Evolutionary conservation across 208 protist species (phyloP), one percentile per base, ranked within the genome.

Genomic region (Crithidia fasciculata): DNA sequence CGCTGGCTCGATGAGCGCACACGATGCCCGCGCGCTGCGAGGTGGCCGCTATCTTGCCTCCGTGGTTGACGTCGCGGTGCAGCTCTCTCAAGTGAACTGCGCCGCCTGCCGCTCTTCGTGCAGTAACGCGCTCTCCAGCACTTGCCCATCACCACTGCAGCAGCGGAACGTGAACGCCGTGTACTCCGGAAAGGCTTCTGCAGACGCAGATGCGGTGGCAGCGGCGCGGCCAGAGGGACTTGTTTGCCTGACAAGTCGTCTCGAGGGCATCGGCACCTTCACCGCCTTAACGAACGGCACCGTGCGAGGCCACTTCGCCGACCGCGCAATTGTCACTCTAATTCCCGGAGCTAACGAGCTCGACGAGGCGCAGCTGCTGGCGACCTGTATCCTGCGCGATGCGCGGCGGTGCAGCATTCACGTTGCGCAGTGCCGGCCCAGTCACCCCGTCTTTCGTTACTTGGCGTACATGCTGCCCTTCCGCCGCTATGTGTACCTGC

Each of bases 201-300:
- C 45, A 49, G 45, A 8, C 9, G 2, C 12, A 49, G 45, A 13
- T 2, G 45, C 45, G 45, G 45, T 49, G 28, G 28, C 45, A 49
- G 9, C 45, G 45, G 9, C 45, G 45, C 12, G 9, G 12, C 0
- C 45, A 49, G 59, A 80, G 72, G 7, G 62, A 37, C 76, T 92
- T 10, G 72, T 92, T 13, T 84, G 82, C 66, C 57, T 92, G 41
- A 91, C 91, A 19, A 88, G 72, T 41, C 83, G 73, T 9, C 80
- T 96, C n/a, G 89, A 94, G 15, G 87, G 82, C 40, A 77, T 96
- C 9, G 91, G 89, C 44, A 90, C 72, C 57, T 96, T 96, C 73
- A 86, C 87, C 5, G 91, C 91, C 0, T 77, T 93, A 15, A 92
- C 87, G 18, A 96, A 96, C 83, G 91, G 91, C 49, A 86, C 82